Evolutionary conservation across 176 grass and related monocot genomes (phyloP).

Genomic region (Oryza rufipogon): DNA sequence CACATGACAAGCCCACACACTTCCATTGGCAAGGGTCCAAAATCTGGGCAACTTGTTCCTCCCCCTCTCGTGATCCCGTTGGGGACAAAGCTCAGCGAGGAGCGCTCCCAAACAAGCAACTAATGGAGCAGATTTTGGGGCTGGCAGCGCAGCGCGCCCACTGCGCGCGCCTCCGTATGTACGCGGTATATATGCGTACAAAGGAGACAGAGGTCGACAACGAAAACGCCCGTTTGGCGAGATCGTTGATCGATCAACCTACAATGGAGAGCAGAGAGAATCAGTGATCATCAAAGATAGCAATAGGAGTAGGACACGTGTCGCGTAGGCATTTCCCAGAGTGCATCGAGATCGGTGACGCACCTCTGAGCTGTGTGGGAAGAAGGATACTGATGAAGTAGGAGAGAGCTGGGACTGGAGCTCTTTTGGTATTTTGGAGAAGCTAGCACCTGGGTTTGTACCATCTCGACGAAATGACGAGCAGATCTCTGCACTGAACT

Average conservation of each 20-base stretch:
- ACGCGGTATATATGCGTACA: slow-evolving; percentile 38
- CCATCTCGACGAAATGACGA: slow-evolving; percentile 10
- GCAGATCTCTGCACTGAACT: slow-evolving; percentile 17
- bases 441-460: slow-evolving; percentile 7
- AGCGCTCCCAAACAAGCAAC: slow-evolving; percentile 51
- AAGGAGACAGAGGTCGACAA: not conserved
- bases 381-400: slow-evolving; percentile 3
- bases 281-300: slow-evolving; percentile 29
- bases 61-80: slow-evolving; percentile 61
- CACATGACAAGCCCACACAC: slow-evolving; percentile 44
- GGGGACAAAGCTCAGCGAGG: slow-evolving; percentile 43
- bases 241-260: slow-evolving; percentile 28
- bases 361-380: slow-evolving; percentile 29
- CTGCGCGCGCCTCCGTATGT: slow-evolving; percentile 33
- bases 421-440: slow-evolving; percentile 30
- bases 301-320: not conserved
- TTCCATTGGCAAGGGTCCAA: slow-evolving; percentile 56
- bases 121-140: slow-evolving; percentile 39
- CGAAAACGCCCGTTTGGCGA: slow-evolving; percentile 3
- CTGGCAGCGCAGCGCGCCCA: slow-evolving; percentile 38
- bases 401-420: slow-evolving; percentile 2
- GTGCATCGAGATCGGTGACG: slow-evolving; percentile 6
- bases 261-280: not conserved
- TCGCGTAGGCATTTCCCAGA: slow-evolving; percentile 17
- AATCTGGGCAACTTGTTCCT: slow-evolving; percentile 63